Evolutionary conservation across 352 stramenopile species (phyloP).

Genomic region (Poterioochromonas sp.): DNA sequence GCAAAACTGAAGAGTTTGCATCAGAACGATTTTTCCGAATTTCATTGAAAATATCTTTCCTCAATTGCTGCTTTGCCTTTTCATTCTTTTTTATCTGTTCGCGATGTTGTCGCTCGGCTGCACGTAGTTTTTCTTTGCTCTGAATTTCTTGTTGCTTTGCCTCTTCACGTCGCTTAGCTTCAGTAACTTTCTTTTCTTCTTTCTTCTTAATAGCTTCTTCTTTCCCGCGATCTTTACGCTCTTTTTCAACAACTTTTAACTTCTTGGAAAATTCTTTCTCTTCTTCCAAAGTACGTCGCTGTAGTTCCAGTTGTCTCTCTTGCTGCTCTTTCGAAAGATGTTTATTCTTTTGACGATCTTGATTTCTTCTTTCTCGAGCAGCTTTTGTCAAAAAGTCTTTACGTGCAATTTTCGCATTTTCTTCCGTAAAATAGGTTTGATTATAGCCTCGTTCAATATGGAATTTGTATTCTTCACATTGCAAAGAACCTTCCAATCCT

Average conservation of each 20-base stretch:
- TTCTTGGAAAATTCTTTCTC: constrained; percentile 5
- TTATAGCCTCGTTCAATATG: constrained; percentile 16
- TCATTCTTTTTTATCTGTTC: neutral
- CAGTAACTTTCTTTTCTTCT: neutral
- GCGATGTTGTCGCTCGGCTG: constrained; percentile 1
- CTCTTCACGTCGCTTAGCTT: neutral
- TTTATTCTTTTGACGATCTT: neutral
- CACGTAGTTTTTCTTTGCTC: neutral
- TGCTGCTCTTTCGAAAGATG: neutral
- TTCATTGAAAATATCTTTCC: neutral
- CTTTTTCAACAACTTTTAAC: neutral
- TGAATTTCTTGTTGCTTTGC: neutral
- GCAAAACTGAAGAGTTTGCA: neutral
- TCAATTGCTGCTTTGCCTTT: neutral
- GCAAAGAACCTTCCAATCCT: neutral
- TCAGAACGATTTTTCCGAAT: neutral
- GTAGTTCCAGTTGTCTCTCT: neutral
- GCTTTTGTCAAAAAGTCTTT: neutral
- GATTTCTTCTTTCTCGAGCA: neutral
- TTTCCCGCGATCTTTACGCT: neutral
- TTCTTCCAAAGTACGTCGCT: neutral
- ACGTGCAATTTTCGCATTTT: neutral
- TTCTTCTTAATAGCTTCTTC: neutral
- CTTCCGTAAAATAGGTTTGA: neutral
- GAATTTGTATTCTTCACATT: constrained; percentile 22